These are phyloP conservation scores for Mycena vitilis DNA, from an alignment of 768 basidiomycete species.

Conservation along the genomic window DNA sequence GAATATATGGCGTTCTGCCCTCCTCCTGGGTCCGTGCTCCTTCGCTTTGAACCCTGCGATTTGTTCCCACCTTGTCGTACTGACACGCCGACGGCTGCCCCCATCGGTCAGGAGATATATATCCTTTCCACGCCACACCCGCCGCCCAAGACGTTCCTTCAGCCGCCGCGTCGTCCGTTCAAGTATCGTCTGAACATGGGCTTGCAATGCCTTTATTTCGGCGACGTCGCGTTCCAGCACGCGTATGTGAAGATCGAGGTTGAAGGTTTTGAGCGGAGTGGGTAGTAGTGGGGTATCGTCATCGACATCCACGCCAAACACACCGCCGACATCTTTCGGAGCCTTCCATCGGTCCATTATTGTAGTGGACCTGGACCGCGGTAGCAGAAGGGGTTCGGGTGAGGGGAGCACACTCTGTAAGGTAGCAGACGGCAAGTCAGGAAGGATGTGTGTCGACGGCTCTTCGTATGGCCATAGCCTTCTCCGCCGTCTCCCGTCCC, in stretches of 20 bases:
- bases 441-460: constrained; percentile 38
- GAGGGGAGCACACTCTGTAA: background rate
- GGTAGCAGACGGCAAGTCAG: background rate
- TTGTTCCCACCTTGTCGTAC: constrained; percentile 59
- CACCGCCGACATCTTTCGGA: constrained; percentile 25
- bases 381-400: background rate
- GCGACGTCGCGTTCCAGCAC: constrained; percentile 67
- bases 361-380: constrained; percentile 18
- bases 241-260: constrained; percentile 65
- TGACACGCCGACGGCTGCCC: constrained; percentile 44
- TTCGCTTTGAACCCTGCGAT: constrained; percentile 61
- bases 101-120: constrained; percentile 58
- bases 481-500: constrained; percentile 40
- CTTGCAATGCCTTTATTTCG: constrained; percentile 60
- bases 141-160: constrained; percentile 85
- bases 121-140: constrained; percentile 72
- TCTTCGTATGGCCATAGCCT: constrained; percentile 35
- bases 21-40: constrained; percentile 1
- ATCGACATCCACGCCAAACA: constrained; percentile 54
- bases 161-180: constrained; percentile 67
- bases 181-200: constrained; percentile 54
- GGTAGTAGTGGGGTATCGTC: constrained; percentile 37
- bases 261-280: constrained; percentile 53
- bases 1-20: constrained; percentile 1
- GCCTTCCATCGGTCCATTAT: constrained; percentile 28